These are phyloP conservation scores for Mrakiaceae sp. DNA, from an alignment of 1,284 basidiomycete genomes.

Conservation along the genomic window DNA sequence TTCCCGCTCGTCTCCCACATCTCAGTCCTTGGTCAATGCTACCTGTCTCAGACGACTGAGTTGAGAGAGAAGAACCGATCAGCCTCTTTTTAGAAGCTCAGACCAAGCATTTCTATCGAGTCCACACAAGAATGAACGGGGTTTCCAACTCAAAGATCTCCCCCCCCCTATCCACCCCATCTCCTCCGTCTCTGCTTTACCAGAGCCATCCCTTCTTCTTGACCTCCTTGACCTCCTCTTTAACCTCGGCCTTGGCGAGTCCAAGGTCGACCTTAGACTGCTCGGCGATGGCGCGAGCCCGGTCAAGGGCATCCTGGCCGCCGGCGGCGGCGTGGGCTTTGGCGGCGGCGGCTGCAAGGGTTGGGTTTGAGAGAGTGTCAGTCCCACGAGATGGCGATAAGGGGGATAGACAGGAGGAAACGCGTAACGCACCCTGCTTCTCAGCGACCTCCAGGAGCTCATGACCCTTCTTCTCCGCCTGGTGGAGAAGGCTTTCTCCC, in stretches of 20 bases:
- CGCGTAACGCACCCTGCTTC: too few species aligned
- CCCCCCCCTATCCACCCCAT: background rate
- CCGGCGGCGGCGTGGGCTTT: slow-evolving; percentile 2
- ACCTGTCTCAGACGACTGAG: too few species aligned
- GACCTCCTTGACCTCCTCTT: slow-evolving; percentile 19
- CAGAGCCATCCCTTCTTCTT: slow-evolving; percentile 22
- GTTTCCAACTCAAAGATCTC: background rate
- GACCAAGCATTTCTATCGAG: too few species aligned
- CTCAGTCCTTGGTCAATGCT: too few species aligned
- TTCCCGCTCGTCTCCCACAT: too few species aligned
- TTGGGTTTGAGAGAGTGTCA: background rate
- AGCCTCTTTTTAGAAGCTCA: too few species aligned
- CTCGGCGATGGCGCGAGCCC: slow-evolving; percentile 7
- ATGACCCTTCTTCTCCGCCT: background rate
- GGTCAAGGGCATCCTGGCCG: slow-evolving; percentile 4
- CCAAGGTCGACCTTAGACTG: slow-evolving; percentile 16
- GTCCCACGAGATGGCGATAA: background rate
- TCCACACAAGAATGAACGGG: too few species aligned
- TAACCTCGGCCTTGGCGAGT: slow-evolving; percentile 19
- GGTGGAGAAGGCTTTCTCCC: background rate
- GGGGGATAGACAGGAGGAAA: background rate
- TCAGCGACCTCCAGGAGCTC: background rate
- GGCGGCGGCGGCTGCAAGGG: background rate
- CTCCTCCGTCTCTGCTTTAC: background rate
- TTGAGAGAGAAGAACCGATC: too few species aligned